A percentile compares a stretch with the other conserved stretches of the same genome.
Conservation (phyloP, 768 basidiomycete genomes). For the Peribolospora baueri region DNA sequence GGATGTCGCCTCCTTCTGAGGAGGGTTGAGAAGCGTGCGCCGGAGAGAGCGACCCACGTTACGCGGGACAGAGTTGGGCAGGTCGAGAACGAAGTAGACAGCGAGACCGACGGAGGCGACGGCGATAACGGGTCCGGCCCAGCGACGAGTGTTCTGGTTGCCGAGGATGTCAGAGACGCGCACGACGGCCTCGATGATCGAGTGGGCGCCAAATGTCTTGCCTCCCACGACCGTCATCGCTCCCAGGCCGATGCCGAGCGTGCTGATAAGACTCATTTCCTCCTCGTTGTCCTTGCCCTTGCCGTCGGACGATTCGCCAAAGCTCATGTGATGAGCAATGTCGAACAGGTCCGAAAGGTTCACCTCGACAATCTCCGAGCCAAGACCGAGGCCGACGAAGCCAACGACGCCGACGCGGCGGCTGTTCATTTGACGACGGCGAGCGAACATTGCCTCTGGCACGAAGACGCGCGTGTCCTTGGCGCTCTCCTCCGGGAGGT, state of each 20-base stretch:
- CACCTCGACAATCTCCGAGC: slow-evolving; percentile 34
- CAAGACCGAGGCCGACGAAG: slow-evolving; percentile 45
- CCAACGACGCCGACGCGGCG: slow-evolving; percentile 59
- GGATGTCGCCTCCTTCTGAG: background rate
- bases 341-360: slow-evolving; percentile 43
- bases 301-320: slow-evolving; percentile 21
- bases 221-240: slow-evolving; percentile 75
- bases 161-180: slow-evolving; percentile 53
- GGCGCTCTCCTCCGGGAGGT: slow-evolving; percentile 28
- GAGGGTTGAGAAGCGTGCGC: slow-evolving; percentile 26
- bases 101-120: slow-evolving; percentile 35
- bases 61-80: slow-evolving; percentile 66
- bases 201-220: slow-evolving; percentile 48
- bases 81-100: slow-evolving; percentile 59
- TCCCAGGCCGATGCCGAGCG: slow-evolving; percentile 40
- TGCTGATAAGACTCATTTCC: slow-evolving; percentile 17
- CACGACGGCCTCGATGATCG: slow-evolving; percentile 51
- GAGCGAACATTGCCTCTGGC: slow-evolving; percentile 91
- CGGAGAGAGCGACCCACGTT: slow-evolving; percentile 69
- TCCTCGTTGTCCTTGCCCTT: slow-evolving; percentile 18
- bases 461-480: slow-evolving; percentile 60
- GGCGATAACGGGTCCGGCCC: slow-evolving; percentile 46
- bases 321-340: slow-evolving; percentile 14
- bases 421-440: slow-evolving; percentile 22
- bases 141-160: slow-evolving; percentile 46